Base-by-base conservation (phyloP, 75 land plant species). In the Pinus albicaulis region DNA sequence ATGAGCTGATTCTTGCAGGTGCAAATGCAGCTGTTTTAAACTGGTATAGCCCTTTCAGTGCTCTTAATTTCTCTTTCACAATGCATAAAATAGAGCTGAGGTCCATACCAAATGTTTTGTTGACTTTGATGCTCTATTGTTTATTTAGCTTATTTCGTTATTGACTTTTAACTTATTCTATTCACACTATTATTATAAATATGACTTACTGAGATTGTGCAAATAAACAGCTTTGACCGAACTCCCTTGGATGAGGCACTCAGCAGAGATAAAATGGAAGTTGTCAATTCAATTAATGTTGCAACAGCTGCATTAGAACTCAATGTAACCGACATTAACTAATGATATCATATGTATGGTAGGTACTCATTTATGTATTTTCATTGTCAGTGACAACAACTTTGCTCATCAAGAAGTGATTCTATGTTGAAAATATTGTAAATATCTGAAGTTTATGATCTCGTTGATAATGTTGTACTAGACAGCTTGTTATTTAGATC, bases 241-340 rank as follows among this genome's bases (percentile, higher is more conserved):
- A 96, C 98, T 61, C 98, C 99, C 61, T 62, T 94, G 77, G 99
- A 96, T 74, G 99, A 96, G 80, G 99, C 95, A 31, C 73, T 96
- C 7, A 83, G 77, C 74, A 80, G 79, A 71, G 90, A 87, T 22
- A 90, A 96, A 79, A 65, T 86, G 79, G 95, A 90, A 5, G 79
- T 96, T 14, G 79, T 96, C 15, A 89, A 96, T 82, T 92, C 91
- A 12, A 85, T 92, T 6, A 86, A 82, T 59, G 58, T 80, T 38
- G 87, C 88, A 34, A 81, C 82, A 19, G 85, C 92, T 19, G 82
- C 82, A 75, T 19, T 75, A 48, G 88, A 89, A 57, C 86, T 92
- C 19, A 20, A 73, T 19, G 82, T 24, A 24, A 55, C 74, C 1
- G 28, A 55, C 22, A 44, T 72, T 55, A 55, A 25, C 15, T 25